Evolutionary conservation across 2,329 filamentous ascomycete genomes (phyloP), one percentile per base, ranked within the genome.

Genomic region (Reticulascus tulasneorum): DNA sequence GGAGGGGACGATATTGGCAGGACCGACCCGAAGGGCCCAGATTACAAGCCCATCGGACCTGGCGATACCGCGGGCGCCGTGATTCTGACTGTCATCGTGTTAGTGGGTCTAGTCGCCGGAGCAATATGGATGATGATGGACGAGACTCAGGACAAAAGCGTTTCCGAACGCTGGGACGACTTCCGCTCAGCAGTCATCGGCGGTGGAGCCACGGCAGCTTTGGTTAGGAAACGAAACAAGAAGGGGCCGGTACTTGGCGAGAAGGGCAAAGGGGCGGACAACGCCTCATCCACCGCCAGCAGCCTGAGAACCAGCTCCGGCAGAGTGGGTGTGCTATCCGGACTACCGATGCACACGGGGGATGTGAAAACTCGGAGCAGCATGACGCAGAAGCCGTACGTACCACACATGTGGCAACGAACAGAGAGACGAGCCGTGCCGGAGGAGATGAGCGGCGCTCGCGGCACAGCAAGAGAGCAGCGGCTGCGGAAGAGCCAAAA

Each of bases 51-150:
- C 7, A 16, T 39, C 5, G 27, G 28, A 4, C 68, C 67, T 2
- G 78, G 70, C 7, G 85, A 90, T 51, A 76, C 67, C 44, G 82
- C 76, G 7, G 86, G 84, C 9, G 85, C 84, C 23, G 75, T 75
- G 9, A 73, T 88, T 41, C 46, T 69, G 33, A 90, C 84, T 2
- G 60, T 77, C 4, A 31, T 80, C 6, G 56, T 82, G 4, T 54
- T 86, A 2, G 51, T 70, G 6, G 59, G 67, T 7, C 62, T 85
- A 24, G 42, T 82, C 17, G 67, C 67, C 2, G 76, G 76, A n/a
- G 50, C 69, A 7, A 28, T 61, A 6, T 75, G 69, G 58, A 59
- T 77, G 44, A 38, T 75, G 13, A 38, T 64, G 15, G 74, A 78
- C 43, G 73, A 77, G 48, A 59, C 52, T 6, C 60, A 56, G 1